A percentile compares a stretch with the other conserved stretches of the same genome.
phyloP scores from a whole-genome alignment of 352 stramenopile species.

The Aphanomyces cochlioides region DNA sequence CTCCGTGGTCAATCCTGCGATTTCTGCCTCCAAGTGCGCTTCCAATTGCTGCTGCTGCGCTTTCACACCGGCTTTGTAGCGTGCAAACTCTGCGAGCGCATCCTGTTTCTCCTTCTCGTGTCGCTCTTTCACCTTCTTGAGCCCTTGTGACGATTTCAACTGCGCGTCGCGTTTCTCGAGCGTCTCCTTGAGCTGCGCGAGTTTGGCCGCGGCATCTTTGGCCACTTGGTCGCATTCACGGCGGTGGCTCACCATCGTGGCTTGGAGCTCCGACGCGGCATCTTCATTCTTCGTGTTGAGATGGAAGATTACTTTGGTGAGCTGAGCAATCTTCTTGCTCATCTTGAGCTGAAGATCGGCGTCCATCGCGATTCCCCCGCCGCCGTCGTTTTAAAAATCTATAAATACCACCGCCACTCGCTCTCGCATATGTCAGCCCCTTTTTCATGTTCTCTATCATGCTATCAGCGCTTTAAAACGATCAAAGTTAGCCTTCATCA shows the following conservation, averaged over 20 bases:
- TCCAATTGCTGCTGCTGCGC: constrained; percentile 31
- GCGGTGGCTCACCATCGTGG: constrained; percentile 40
- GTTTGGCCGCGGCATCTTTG: constrained; percentile 51
- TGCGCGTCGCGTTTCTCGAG: constrained; percentile 38
- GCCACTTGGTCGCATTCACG: constrained; percentile 49
- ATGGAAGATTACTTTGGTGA: constrained; percentile 93
- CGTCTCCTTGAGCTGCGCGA: constrained; percentile 44
- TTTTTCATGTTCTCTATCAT: too few relatives aligned
- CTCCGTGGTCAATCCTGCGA: constrained; percentile 25
- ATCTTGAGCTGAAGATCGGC: constrained; percentile 88
- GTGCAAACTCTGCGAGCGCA: constrained; percentile 41
- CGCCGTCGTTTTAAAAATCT: not conserved
- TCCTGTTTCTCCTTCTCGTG: constrained; percentile 38
- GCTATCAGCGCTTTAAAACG: too few relatives aligned
- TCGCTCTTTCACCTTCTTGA: constrained; percentile 38
- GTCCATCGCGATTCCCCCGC: constrained; percentile 19
- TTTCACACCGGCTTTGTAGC: constrained; percentile 36
- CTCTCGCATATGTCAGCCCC: not conserved
- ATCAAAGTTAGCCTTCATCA: too few relatives aligned
- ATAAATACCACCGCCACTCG: not conserved
- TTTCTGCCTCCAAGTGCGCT: constrained; percentile 39
- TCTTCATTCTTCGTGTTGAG: constrained; percentile 93
- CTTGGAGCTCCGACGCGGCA: constrained; percentile 62
- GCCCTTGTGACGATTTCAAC: constrained; percentile 36
- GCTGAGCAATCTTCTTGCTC: constrained; percentile 93